Conservation (phyloP, 2,329 filamentous ascomycete genomes). For the Neopestalotiopsis sp. region DNA sequence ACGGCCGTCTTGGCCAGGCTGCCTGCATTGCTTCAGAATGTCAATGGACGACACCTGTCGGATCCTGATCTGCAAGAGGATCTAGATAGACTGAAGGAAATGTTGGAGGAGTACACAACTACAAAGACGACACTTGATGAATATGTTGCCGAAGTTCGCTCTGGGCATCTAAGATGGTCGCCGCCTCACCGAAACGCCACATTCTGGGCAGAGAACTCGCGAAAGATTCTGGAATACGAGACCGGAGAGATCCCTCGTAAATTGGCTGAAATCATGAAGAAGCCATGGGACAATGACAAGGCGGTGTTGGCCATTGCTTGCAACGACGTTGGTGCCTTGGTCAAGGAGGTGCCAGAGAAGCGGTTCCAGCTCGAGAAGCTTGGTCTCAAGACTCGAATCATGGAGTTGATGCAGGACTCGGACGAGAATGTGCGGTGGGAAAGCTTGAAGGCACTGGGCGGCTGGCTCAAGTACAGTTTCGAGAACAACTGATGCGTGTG, state of each 20-base stretch:
- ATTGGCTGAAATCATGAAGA: slow-evolving; percentile 81
- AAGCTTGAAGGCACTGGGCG: slow-evolving; percentile 79
- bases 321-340: slow-evolving; percentile 87
- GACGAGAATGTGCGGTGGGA: slow-evolving; percentile 94
- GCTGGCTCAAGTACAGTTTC: slow-evolving; percentile 69
- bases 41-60: slow-evolving; percentile 65
- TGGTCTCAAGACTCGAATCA: slow-evolving; percentile 83
- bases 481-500: slow-evolving; percentile 41
- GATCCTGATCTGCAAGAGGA: slow-evolving; percentile 70
- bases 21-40: slow-evolving; percentile 68
- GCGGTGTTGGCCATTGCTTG: slow-evolving; percentile 91
- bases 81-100: slow-evolving; percentile 63
- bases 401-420: slow-evolving; percentile 90
- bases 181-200: slow-evolving; percentile 84
- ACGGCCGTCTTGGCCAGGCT: slow-evolving; percentile 86
- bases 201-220: slow-evolving; percentile 93
- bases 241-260: slow-evolving; percentile 79
- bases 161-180: slow-evolving; percentile 90
- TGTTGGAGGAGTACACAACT: slow-evolving; percentile 70
- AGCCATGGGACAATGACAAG: slow-evolving; percentile 78
- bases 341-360: slow-evolving; percentile 88
- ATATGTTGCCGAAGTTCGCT: slow-evolving; percentile 84
- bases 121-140: slow-evolving; percentile 84
- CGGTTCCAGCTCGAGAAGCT: slow-evolving; percentile 79
- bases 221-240: slow-evolving; percentile 82